Conservation (phyloP, 2,329 filamentous ascomycete genomes). For the Fusarium oligoseptatum region DNA sequence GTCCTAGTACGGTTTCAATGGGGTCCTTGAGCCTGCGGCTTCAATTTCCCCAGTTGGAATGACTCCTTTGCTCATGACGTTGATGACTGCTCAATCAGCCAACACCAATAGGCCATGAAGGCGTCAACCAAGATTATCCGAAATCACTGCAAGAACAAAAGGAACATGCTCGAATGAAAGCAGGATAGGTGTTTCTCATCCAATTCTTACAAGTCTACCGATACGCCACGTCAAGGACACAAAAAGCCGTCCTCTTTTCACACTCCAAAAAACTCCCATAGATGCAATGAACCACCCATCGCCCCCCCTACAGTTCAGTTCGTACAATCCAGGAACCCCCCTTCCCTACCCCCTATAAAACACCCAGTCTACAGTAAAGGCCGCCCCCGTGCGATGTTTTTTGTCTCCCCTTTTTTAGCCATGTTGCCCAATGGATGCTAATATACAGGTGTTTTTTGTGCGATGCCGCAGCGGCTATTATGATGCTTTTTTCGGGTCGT, state of each 20-base stretch:
- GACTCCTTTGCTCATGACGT: not conserved
- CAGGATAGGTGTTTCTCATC: not conserved
- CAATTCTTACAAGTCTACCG: constrained; percentile 4
- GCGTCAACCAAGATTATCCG: not conserved
- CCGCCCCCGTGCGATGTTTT: not conserved
- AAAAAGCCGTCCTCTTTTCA: not conserved
- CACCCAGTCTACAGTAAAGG: not conserved
- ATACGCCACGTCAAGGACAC: not conserved
- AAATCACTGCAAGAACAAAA: not conserved
- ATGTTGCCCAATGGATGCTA: not conserved
- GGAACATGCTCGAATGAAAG: not conserved
- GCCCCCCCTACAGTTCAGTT: not conserved
- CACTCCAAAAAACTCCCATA: not conserved
- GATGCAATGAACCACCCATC: not conserved
- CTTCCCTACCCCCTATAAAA: not conserved
- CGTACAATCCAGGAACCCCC: not conserved
- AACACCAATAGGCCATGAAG: not conserved
- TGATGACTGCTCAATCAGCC: not conserved
- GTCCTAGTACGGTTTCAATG: not conserved
- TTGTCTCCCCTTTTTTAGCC: not conserved
- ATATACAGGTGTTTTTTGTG: constrained; percentile 1
- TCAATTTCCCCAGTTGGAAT: not conserved
- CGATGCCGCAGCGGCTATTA: not conserved
- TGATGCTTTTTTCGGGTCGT: constrained; percentile 21
- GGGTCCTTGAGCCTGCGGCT: not conserved